Percentiles rank a stretch among this genome's conserved stretches.
phyloP scores from a whole-genome alignment of 75 land plant species.

The Selaginella tamariscina region DNA sequence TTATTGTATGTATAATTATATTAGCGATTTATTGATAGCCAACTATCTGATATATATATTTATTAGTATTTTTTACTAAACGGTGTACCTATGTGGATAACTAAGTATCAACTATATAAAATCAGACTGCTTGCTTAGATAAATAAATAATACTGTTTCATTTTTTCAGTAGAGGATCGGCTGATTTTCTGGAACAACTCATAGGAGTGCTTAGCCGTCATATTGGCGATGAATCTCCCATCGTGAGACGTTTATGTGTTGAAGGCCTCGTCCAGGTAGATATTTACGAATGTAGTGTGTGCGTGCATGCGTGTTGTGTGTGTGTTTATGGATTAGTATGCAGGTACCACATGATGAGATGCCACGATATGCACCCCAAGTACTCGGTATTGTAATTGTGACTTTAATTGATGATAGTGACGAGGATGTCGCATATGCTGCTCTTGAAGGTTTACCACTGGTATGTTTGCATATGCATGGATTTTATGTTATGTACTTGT shows the following conservation, averaged over 20 bases:
- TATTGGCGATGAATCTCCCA: conserved; percentile 79
- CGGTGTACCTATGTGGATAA: too few relatives aligned
- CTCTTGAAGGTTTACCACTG: conserved; percentile 54
- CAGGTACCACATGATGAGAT: conserved; percentile 63
- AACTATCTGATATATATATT: neutral
- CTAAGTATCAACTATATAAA: too few relatives aligned
- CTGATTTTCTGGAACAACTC: conserved; percentile 50
- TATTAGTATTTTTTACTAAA: neutral
- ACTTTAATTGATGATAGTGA: conserved; percentile 82
- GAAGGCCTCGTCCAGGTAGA: conserved; percentile 91
- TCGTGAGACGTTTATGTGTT: conserved; percentile 76
- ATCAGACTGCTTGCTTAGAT: too few relatives aligned
- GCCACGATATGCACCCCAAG: conserved; percentile 52
- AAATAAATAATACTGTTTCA: too few relatives aligned
- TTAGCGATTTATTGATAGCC: too few relatives aligned
- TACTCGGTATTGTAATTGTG: conserved; percentile 69
- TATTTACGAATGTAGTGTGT: too few relatives aligned
- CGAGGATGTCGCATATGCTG: conserved; percentile 72
- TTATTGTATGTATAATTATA: too few relatives aligned
- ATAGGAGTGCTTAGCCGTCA: conserved; percentile 69
- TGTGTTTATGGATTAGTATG: neutral
- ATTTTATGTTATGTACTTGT: too few relatives aligned
- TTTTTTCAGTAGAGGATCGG: conserved; percentile 44
- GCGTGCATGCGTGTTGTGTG: too few relatives aligned
- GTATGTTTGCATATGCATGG: too few relatives aligned